Evolutionary conservation across 2,329 filamentous ascomycete genomes (phyloP), one percentile per base, ranked within the genome.

Genomic region (Hirsutella thompsonii): DNA sequence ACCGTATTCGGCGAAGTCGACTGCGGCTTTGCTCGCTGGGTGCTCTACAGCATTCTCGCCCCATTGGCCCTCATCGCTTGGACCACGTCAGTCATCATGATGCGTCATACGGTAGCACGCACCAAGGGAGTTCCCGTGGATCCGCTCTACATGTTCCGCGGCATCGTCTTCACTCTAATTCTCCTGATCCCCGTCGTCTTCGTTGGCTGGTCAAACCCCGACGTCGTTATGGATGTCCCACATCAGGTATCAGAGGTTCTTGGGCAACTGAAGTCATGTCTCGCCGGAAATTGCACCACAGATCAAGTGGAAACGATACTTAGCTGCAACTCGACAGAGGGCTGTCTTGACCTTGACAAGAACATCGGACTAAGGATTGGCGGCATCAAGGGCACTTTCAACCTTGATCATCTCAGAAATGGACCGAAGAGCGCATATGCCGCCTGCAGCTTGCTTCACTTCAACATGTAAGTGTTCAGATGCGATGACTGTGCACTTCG

Each of bases 381-480:
- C 16, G 42, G 42, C 18, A 13, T 44, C 8, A 21, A 21, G 3
- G 42, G 40, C 3, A 18, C 26, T 4, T 46, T 44, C 20, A 11
- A 38, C 29, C 29, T 44, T 14, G 11, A 23, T 8, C n/a, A 11
- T 6, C 8, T 28, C 11, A 11, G 13, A 3, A 13, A 5, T 11
- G 13, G 23, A 28, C 28, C 40, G 21, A 16, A 34, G 21, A 29
- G 21, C 19, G 26, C 35, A 13, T 26, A 20, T 14, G 10, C 32
- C 20, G 44, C 52, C n/a, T 39, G 47, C 21, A 11, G 43, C 14
- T 20, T 51, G 41, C 41, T 38, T 10, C 47, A 55, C 33, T 11
- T 54, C 33, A 51, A 47, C 33, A 4, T 58, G 55, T 58, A 44
- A 47, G 52, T 49, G 6, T 18, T 4, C 14, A n/a, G n/a, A n/a